These are phyloP conservation scores for Emydomyces testavorans DNA, from an alignment of 2,329 filamentous ascomycete species.

Conservation along the genomic window DNA sequence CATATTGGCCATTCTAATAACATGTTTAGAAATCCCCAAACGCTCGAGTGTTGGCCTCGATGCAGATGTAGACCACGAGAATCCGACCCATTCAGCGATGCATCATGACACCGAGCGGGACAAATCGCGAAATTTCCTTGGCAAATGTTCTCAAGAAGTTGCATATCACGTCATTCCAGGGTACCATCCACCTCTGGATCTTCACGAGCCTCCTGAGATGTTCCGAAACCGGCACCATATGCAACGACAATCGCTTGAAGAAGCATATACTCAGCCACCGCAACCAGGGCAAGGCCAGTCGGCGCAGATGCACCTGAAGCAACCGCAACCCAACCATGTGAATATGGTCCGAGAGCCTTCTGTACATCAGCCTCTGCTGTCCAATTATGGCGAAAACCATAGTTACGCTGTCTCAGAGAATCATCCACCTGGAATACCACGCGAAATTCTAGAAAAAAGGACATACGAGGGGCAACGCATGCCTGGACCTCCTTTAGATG, in stretches of 20 bases:
- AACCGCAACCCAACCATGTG: constrained; percentile 38
- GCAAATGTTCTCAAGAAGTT: constrained; percentile 56
- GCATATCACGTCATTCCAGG: constrained; percentile 57
- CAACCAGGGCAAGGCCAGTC: constrained; percentile 26
- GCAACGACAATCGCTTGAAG: constrained; percentile 33
- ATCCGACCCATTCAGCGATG: constrained; percentile 37
- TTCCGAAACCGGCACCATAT: constrained; percentile 38
- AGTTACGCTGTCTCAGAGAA: constrained; percentile 22
- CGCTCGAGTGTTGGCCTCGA: constrained; percentile 27
- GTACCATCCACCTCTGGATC: constrained; percentile 47
- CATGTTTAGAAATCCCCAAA: constrained; percentile 33
- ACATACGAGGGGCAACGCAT: constrained; percentile 34
- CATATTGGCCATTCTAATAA: constrained; percentile 16
- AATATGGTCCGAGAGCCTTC: constrained; percentile 43
- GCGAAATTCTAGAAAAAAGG: constrained; percentile 34
- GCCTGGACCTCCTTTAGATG: constrained; percentile 43
- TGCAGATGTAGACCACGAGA: constrained; percentile 37
- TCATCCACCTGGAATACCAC: constrained; percentile 26
- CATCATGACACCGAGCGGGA: constrained; percentile 50
- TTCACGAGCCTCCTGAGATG: constrained; percentile 33
- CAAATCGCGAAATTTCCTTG: constrained; percentile 51
- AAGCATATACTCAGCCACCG: constrained; percentile 45
- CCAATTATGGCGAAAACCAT: constrained; percentile 35
- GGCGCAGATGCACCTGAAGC: constrained; percentile 32
- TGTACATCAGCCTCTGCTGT: constrained; percentile 48